Base-by-base conservation (phyloP, 1,139 yeast genomes). In the Magnusiomyces tetraspermus region DNA sequence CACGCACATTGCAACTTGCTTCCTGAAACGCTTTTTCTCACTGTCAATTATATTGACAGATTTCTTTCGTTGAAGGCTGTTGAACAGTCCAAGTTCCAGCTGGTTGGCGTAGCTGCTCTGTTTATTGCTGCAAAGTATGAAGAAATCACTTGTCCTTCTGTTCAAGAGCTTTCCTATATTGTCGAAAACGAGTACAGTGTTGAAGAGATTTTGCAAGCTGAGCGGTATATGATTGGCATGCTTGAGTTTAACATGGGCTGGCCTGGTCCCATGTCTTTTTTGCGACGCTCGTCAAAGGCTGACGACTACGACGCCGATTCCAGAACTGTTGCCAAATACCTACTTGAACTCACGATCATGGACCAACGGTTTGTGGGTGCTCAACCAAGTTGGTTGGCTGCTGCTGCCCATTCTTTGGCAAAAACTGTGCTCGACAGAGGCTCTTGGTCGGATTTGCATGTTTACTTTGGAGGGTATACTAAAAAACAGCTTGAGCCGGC, bases 251-350 rank as follows among this genome's bases (percentile, higher is more conserved):
- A 92, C 67, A 81, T 92, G 77, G 97, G 97, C 26, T 90, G 92
- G 89, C 97, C 98, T 0, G 97, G 97, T 8, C 98, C 98, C 53
- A 90, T 92, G 97, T 85, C 95, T 40, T 92, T 92, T 63, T 74
- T 92, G 58, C 79, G 98, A 67, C 80, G 97, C 61, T 87, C 94
- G 1, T 86, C 96, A 54, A 92, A 92, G 71, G 97, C 97, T n/a
- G 98, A 92, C 70, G 95, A 90, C 66, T 92, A 92, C 69, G 97
- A 92, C 67, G 82, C 85, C 63, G 97, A 90, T 67, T 85, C 94
- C 5, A 78, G 98, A 65, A 90, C 97, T 0, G 74, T 92, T 59
- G 97, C 97, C 51, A 92, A 92, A 69, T 92, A 92, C 69, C 79
- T 92, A 60, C 75, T 92, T 60, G 98, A 92, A 68, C 77, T 90